Evolutionary conservation across 495 filamentous ascomycete species (phyloP).

Genomic region (Cercophora newfieldiana): DNA sequence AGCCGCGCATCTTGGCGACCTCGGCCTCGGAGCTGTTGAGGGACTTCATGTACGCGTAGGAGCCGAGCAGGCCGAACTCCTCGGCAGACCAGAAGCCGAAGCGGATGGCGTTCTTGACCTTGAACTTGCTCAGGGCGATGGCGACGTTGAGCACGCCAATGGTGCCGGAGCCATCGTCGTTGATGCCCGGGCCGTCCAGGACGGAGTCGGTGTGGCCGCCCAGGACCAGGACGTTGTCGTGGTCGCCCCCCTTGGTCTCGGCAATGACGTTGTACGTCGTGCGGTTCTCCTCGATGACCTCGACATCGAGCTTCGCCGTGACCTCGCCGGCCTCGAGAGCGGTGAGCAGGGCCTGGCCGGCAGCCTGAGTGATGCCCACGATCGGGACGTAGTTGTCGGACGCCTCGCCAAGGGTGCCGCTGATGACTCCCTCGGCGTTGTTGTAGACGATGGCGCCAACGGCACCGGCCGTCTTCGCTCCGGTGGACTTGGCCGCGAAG

Average conservation of each 20-base stretch:
- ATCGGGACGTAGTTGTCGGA: constrained; percentile 52
- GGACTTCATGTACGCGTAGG: constrained; percentile 55
- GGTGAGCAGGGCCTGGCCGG: constrained; percentile 50
- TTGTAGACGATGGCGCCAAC: constrained; percentile 64
- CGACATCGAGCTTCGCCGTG: constrained; percentile 24
- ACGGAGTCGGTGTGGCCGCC: constrained; percentile 74
- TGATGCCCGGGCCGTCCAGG: constrained; percentile 54
- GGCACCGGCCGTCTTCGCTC: constrained; percentile 62
- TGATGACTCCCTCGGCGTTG: constrained; percentile 54
- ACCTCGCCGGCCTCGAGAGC: constrained; percentile 39
- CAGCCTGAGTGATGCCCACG: constrained; percentile 53
- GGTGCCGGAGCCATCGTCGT: constrained; percentile 58
- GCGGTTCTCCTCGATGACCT: constrained; percentile 48
- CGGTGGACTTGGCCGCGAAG: constrained; percentile 60
- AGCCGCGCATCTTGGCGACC: constrained; percentile 59
- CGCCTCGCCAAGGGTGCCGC: constrained; percentile 56
- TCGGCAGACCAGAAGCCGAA: constrained; percentile 72
- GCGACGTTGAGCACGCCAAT: constrained; percentile 66
- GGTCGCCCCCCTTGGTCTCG: constrained; percentile 63
- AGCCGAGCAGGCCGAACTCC: constrained; percentile 65
- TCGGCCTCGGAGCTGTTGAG: constrained; percentile 41
- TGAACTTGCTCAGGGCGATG: constrained; percentile 56
- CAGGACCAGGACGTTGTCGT: constrained; percentile 60
- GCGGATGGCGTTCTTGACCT: constrained; percentile 64
- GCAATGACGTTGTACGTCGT: constrained; percentile 68